Base-by-base conservation (phyloP, 169 alveolate genomes). In the Cytauxzoon felis region DNA sequence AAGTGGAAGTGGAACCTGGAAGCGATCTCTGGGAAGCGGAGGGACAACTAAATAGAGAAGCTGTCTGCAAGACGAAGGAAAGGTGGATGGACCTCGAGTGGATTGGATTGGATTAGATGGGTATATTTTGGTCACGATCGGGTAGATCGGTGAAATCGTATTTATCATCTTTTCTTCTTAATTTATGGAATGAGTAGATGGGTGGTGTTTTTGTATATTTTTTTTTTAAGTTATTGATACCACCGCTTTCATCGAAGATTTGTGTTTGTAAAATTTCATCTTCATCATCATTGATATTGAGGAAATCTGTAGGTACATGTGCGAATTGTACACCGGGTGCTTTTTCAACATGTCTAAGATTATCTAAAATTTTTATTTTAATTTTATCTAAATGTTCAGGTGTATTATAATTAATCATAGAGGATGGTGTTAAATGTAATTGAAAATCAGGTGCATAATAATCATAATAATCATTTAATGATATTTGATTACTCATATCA, bases 401-500 rank as follows among this genome's bases (percentile, higher is more conserved):
- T 30, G 96, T 88, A 87, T 97, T 97, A 70, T 88, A 71, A 82
- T 97, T 96, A 26, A 94, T 96, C 47, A 94, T 93, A 43, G 70
- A 78, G 13, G 95, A 87, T 2, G 97, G 97, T 38, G 93, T 89
- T 30, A 93, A 80, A 73, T 96, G 99, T 3, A 96, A 89, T 68
- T 94, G 93, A 81, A 91, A 95, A 71, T 95, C 97, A 9, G 98
- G 98, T 1, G 97, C 99, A 87, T 92, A 96, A 87, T 94, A 93
- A 64, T 94, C 97, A 78, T 94, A 94, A 79, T 90, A 97, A 49
- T 95, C 99, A 59, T 94, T 94, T 72, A 93, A 80, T 3, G 98
- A 96, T 50, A 96, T 92, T 42, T 93, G 92, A 53, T 90, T 91
- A 38, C 94, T 88, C 76, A 96, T 87, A 16, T 93, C 94, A 56